Base-by-base conservation (phyloP, 352 stramenopile genomes). In the Globisporangium emineosum region DNA sequence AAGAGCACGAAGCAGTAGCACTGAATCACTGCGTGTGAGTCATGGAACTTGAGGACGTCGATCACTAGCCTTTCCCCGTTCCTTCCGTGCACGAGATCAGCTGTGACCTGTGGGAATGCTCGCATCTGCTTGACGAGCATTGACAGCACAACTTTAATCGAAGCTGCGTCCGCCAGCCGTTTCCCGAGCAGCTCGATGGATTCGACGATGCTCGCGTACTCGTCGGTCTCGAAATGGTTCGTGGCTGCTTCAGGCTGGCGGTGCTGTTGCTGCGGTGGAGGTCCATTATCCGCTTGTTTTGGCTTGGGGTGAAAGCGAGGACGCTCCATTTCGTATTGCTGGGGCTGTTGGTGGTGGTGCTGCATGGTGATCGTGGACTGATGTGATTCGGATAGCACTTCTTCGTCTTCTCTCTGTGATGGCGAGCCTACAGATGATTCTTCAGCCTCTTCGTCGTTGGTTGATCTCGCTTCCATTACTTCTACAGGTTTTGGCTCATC, bases 1-100 rank as follows among this genome's bases (percentile, higher is more conserved):
- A 92, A 57, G 10, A 94, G 72, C 15, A 94, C 83, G 27, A 89
- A 92, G 0, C 76, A 78, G 57, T 92, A 94, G 58, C 83, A 94
- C 65, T 92, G 83, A 30, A 94, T 87, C 15, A 93, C 83, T 0
- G 86, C 83, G 62, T 94, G 81, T 1, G 69, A 50, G 33, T 78
- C 67, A 67, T 94, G 83, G 52, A 68, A 72, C 29, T 74, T 75
- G 23, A 94, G 76, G n/a, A 81, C 69, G 0, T 75, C 69, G 19
- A 94, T 62, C 25, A 94, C 54, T 23, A 88, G 62, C 5, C 47
- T 63, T 60, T 91, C 82, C 13, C 86, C 83, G 33, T 52, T 47
- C 23, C 58, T 63, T 13, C 75, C 61, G 64, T 88, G 77, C 37
- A 92, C 65, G 21, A 87, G 56, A n/a, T 90, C 70, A 0, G 83